Conservation (phyloP, 106 monocot species). For the Dendrobium nobile region DNA sequence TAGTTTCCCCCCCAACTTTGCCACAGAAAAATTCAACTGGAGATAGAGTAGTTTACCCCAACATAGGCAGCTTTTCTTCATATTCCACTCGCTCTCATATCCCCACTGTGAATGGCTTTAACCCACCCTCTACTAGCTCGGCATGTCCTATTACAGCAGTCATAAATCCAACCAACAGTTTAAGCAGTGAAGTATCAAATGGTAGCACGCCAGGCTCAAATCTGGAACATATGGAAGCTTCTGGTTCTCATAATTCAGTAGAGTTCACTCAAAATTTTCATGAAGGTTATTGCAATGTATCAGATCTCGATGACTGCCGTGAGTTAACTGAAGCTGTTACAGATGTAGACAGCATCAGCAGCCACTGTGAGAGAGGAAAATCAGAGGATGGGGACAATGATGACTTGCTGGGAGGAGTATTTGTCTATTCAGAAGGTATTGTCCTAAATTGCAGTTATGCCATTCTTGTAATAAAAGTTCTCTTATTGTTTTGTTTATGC, state of each 20-base stretch:
- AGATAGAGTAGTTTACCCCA: background rate
- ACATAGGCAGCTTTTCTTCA: conserved; percentile 6
- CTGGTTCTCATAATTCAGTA: conserved; percentile 31
- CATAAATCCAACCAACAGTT: conserved; percentile 17
- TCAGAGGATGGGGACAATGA: conserved; percentile 73
- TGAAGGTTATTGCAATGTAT: conserved; percentile 76
- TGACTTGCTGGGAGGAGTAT: conserved; percentile 72
- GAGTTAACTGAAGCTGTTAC: conserved; percentile 71
- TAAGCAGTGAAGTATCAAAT: conserved; percentile 15
- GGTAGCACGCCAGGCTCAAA: conserved; percentile 2
- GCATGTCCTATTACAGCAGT: conserved; percentile 6
- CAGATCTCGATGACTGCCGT: conserved; percentile 61
- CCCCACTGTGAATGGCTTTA: conserved; percentile 16
- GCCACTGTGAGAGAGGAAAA: conserved; percentile 68
- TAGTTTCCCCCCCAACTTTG: too few relatives aligned
- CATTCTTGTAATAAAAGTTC: background rate
- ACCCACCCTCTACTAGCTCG: conserved; percentile 16
- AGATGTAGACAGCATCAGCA: conserved; percentile 82
- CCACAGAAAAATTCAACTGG: too few relatives aligned
- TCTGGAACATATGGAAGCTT: conserved; percentile 5
- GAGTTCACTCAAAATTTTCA: conserved; percentile 55
- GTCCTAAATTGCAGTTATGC: background rate
- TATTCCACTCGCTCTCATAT: conserved; percentile 11
- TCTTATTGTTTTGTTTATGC: background rate
- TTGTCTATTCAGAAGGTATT: conserved; percentile 77